Base-by-base conservation (phyloP, 2,329 filamentous ascomycete genomes). In the Endoconidiophora polonica region DNA sequence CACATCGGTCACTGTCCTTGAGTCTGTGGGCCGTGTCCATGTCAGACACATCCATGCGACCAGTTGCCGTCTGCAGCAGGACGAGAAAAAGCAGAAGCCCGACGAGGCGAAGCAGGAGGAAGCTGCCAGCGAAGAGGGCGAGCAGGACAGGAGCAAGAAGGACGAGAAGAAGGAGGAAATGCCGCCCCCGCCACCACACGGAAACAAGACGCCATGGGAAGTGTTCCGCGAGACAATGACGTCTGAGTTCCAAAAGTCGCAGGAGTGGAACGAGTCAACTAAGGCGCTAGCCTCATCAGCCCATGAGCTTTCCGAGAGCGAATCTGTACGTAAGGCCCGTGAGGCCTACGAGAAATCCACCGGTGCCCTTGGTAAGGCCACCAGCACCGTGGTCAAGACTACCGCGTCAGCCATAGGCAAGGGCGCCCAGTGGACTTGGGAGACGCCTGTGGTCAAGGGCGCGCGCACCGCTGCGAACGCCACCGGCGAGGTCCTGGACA, bases 181-280 rank as follows among this genome's bases (percentile, higher is more conserved):
- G 24, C 81, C 88, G 10, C 86, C 90, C 20, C 90, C 88, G 12
- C 90, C 91, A n/a, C 90, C 88, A 18, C 91, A 98, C 61, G 91
- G 91, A 54, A 87, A 94, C 69, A 98, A 98, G 72, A 91, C 90
- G 2, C 91, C 91, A 49, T 96, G 91, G 88, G 86, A 96, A 64
- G 91, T 98, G 29, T 98, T 98, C 69, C 86, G 86, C 61, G 91
- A 98, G 62, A 98, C 91, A n/a, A 77, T 98, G 66, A 79, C 86
- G 64, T 75, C 73, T 52, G 91, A 98, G 66, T 94, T 98, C 68
- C 87, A 95, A 65, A 84, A 86, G 48, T 96, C 88, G 14, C 94
- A 96, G 63, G 91, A 98, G 65, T 98, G 91, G 91, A 94, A 98
- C 61, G 91, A 98, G 62, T 94, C 86, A 41, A 98, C 90, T 40